These are phyloP conservation scores for Hyaloscypha bicolor DNA, from an alignment of 495 filamentous ascomycete species.

Conservation along the genomic window DNA sequence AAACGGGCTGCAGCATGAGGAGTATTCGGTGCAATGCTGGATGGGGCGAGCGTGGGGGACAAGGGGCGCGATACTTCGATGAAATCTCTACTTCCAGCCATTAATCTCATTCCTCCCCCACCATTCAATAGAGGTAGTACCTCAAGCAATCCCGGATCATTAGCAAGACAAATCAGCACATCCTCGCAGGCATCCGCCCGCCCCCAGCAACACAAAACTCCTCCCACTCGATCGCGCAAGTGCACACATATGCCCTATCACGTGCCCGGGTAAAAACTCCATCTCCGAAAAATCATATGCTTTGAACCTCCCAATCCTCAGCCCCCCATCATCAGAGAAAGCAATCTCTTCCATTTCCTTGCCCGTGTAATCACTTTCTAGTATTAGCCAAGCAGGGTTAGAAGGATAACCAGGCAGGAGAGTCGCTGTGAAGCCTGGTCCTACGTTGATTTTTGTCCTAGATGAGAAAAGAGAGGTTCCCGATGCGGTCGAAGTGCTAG, in stretches of 20 bases:
- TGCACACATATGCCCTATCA: slow-evolving; percentile 57
- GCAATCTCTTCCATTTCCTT: slow-evolving; percentile 37
- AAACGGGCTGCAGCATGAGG: too few relatives aligned
- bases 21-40: too few relatives aligned
- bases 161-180: too few relatives aligned
- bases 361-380: slow-evolving; percentile 45
- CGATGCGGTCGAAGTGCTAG: slow-evolving; percentile 39
- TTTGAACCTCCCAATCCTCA: slow-evolving; percentile 45
- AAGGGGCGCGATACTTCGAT: too few relatives aligned
- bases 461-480: slow-evolving; percentile 54
- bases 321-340: slow-evolving; percentile 28
- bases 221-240: slow-evolving; percentile 52
- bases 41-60: too few relatives aligned
- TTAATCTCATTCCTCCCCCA: too few relatives aligned
- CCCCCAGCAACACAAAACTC: slow-evolving; percentile 35
- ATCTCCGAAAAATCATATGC: slow-evolving; percentile 60
- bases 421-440: slow-evolving; percentile 53
- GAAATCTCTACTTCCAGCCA: too few relatives aligned
- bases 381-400: slow-evolving; percentile 40
- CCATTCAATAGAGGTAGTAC: slow-evolving; percentile 2
- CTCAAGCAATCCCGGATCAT: too few relatives aligned
- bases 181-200: slow-evolving; percentile 6
- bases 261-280: slow-evolving; percentile 59
- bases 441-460: slow-evolving; percentile 52
- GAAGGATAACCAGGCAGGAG: slow-evolving; percentile 54